Evolutionary conservation across 805 yeast species (phyloP), one percentile per base, ranked within the genome.

Genomic region (Zygoascus flipseniorum): DNA sequence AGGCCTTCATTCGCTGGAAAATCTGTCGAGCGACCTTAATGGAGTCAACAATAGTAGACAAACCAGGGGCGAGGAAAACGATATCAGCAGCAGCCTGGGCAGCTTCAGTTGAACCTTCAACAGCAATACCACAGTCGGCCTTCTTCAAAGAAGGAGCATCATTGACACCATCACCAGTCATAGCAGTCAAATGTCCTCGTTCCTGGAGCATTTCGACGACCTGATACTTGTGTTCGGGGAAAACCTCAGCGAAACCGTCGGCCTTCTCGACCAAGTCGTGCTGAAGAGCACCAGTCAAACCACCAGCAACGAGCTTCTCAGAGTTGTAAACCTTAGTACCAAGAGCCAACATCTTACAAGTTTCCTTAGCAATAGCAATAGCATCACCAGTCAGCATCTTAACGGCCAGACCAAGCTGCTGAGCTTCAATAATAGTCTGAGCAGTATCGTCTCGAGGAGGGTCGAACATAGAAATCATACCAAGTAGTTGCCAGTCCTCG

Each of bases 111-210:
- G 96, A 90, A 84, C 96, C 96, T 79, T 89, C 96, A 74, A 89
- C 96, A 70, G 97, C 96, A 79, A 89, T 89, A 86, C 97, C 97
- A 68, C 86, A 82, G 71, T 83, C 89, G 68, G 95, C 95, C 82
- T 89, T 89, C 89, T 89, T 89, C 77, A 89, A 82, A 62, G 96
- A 89, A 69, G 97, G 97, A 68, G 96, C 96, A 77, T 89, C 97
- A 80, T 89, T 89, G 72, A 89, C 96, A 87, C 97, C 97, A 73
- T 89, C 97, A 86, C 97, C 97, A 80, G 97, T 89, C 97, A 89
- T 89, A 76, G 96, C 97, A 77, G 89, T 95, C 77, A 89, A 81
- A 84, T 86, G 88, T 76, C 96, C 96, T 82, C 96, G 85, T 73
- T 84, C 81, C 80, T 89, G 96, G 75, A 89, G 81, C 72, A 88